phyloP scores from a whole-genome alignment of 495 filamentous ascomycete species.

The Hyaloscypha hepaticicola region DNA sequence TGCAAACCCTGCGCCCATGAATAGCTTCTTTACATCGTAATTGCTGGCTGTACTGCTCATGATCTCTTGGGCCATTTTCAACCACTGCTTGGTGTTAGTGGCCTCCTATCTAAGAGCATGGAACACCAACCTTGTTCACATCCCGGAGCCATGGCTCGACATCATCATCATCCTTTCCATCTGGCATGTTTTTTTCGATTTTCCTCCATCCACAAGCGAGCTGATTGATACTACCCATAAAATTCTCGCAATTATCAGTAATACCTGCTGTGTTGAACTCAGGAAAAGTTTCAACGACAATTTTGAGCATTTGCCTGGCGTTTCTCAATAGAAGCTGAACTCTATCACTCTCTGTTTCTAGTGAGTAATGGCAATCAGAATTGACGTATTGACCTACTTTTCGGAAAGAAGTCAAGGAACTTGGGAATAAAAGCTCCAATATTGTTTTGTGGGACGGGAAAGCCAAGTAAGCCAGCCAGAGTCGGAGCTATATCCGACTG shows the following conservation, averaged over 20 bases:
- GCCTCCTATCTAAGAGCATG: constrained; percentile 31
- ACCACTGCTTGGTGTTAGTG: constrained; percentile 51
- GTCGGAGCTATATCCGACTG: constrained; percentile 93
- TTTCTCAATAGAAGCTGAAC: constrained; percentile 69
- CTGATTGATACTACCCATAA: constrained; percentile 50
- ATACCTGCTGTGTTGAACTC: constrained; percentile 45
- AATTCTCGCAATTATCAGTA: constrained; percentile 42
- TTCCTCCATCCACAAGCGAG: constrained; percentile 66
- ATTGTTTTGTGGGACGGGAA: constrained; percentile 91
- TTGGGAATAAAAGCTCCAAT: constrained; percentile 83
- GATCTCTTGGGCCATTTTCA: constrained; percentile 63
- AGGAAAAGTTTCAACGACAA: constrained; percentile 67
- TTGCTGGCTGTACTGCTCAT: constrained; percentile 90
- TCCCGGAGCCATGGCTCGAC: constrained; percentile 7
- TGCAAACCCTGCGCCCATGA: constrained; percentile 17
- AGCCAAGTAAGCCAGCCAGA: constrained; percentile 79
- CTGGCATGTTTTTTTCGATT: constrained; percentile 7
- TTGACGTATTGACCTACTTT: constrained; percentile 42
- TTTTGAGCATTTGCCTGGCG: constrained; percentile 71
- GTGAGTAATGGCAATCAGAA: constrained; percentile 5
- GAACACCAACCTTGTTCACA: constrained; percentile 23
- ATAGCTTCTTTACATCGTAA: constrained; percentile 69
- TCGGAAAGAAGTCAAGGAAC: constrained; percentile 71
- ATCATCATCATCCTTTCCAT: constrained; percentile 1
- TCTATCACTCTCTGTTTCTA: constrained; percentile 51